phyloP scores from a whole-genome alignment of 2,329 filamentous ascomycete genomes.

The Aspergillus melleus region DNA sequence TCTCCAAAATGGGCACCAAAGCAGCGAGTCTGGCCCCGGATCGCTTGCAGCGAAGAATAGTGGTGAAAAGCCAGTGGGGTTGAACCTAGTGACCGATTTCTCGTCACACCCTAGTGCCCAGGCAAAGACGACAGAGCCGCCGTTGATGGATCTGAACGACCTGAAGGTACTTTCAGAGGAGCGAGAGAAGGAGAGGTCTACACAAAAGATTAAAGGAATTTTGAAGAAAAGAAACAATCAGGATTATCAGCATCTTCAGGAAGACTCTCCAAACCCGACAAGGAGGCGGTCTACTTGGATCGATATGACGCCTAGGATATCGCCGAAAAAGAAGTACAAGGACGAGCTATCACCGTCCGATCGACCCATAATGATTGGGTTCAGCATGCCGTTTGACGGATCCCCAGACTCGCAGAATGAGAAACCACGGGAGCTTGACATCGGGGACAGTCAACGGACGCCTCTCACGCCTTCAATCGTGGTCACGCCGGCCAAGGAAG shows the following conservation, averaged over 20 bases:
- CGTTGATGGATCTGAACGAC: conserved; percentile 40
- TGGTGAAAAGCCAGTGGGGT: conserved; percentile 32
- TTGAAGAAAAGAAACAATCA: conserved; percentile 22
- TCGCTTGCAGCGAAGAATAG: conserved; percentile 20
- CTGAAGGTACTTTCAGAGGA: conserved; percentile 35
- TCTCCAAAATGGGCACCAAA: neutral
- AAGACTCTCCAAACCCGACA: conserved; percentile 10
- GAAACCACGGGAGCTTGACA: conserved; percentile 27
- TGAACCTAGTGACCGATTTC: conserved; percentile 48
- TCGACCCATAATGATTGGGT: conserved; percentile 48
- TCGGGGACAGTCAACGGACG: conserved; percentile 31
- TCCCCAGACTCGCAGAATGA: conserved; percentile 21
- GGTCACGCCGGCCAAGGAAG: conserved; percentile 46
- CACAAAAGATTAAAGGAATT: conserved; percentile 22
- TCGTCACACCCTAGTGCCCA: conserved; percentile 16
- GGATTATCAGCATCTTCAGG: conserved; percentile 23
- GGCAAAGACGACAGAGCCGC: conserved; percentile 10
- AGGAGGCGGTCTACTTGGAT: conserved; percentile 18
- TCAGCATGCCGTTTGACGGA: conserved; percentile 41
- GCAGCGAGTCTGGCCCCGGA: conserved; percentile 14
- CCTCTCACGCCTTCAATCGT: conserved; percentile 48
- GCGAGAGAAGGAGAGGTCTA: conserved; percentile 33
- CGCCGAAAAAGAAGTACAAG: conserved; percentile 26
- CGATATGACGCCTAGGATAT: conserved; percentile 13
- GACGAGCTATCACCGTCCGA: conserved; percentile 46